Evolutionary conservation across 352 stramenopile genomes (phyloP).

Genomic region (Globisporangium lucens): DNA sequence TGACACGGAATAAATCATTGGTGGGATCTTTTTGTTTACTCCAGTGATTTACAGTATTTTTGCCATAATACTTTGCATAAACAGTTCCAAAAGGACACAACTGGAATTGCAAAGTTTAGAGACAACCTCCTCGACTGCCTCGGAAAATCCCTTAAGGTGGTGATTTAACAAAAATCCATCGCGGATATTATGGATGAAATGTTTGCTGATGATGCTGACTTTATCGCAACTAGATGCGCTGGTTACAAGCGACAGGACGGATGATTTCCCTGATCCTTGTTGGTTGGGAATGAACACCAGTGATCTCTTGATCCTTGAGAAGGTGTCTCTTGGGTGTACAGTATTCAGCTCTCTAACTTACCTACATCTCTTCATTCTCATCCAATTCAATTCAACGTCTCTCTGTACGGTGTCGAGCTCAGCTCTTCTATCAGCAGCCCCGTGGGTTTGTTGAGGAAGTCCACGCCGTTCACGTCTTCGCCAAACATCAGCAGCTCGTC

Average conservation of each 20-base stretch:
- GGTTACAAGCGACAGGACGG: neutral
- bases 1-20: neutral
- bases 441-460: slow-evolving; percentile 10
- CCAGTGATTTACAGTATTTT: neutral
- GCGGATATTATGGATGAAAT: neutral
- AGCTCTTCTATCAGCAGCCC: slow-evolving; percentile 9
- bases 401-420: neutral
- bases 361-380: neutral
- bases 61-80: neutral
- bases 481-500: slow-evolving; percentile 20
- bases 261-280: neutral
- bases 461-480: slow-evolving; percentile 14
- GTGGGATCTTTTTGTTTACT: neutral
- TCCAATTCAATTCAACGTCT: neutral
- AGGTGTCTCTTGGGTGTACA: neutral
- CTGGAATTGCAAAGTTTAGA: neutral
- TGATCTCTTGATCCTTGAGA: neutral
- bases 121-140: neutral
- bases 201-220: neutral
- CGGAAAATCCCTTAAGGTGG: neutral
- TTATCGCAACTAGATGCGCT: neutral
- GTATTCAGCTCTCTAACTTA: neutral
- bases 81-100: neutral
- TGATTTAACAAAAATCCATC: neutral
- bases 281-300: neutral